A percentile compares a stretch with the other conserved stretches of the same genome.
Evolutionary conservation across 495 filamentous ascomycete species (phyloP).

Genomic region (Hypoxylon lenormandii): DNA sequence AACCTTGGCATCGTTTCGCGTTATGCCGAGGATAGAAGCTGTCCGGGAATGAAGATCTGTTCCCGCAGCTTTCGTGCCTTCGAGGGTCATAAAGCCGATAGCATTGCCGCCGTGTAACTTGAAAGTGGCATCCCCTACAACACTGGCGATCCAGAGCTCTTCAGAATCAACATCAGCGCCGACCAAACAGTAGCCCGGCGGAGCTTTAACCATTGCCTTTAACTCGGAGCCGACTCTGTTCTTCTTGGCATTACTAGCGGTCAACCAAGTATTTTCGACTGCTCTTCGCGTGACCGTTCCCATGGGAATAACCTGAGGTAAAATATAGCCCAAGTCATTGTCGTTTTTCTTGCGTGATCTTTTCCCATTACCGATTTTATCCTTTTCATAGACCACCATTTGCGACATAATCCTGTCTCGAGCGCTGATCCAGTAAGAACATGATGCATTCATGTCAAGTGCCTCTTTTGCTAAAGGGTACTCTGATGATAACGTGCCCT

Average conservation of each 20-base stretch:
- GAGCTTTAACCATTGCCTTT: constrained; percentile 95
- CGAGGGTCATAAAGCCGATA: constrained; percentile 98
- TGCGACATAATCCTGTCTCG: constrained; percentile 91
- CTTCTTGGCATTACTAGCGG: constrained; percentile 92
- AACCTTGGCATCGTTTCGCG: constrained; percentile 92
- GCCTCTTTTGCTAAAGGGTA: constrained; percentile 91
- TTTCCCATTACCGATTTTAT: constrained; percentile 55
- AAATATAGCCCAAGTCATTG: constrained; percentile 74
- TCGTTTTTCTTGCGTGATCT: constrained; percentile 15
- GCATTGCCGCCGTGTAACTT: constrained; percentile 94
- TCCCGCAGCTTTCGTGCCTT: constrained; percentile 91
- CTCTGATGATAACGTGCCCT: constrained; percentile 84
- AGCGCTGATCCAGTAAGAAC: constrained; percentile 98
- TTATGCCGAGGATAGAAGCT: constrained; percentile 89
- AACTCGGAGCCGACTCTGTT: constrained; percentile 97
- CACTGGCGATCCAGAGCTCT: constrained; percentile 97
- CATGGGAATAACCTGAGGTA: constrained; percentile 99
- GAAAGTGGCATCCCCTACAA: constrained; percentile 94
- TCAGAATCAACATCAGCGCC: constrained; percentile 99
- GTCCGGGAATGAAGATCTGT: constrained; percentile 97
- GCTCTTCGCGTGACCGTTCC: constrained; percentile 96
- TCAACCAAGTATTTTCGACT: constrained; percentile 98
- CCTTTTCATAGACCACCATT: constrained; percentile 86
- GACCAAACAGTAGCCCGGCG: constrained; percentile 90
- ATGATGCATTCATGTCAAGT: constrained; percentile 96